These are phyloP conservation scores for Leccinum longicurvipes DNA, from an alignment of 768 basidiomycete species.

Conservation along the genomic window DNA sequence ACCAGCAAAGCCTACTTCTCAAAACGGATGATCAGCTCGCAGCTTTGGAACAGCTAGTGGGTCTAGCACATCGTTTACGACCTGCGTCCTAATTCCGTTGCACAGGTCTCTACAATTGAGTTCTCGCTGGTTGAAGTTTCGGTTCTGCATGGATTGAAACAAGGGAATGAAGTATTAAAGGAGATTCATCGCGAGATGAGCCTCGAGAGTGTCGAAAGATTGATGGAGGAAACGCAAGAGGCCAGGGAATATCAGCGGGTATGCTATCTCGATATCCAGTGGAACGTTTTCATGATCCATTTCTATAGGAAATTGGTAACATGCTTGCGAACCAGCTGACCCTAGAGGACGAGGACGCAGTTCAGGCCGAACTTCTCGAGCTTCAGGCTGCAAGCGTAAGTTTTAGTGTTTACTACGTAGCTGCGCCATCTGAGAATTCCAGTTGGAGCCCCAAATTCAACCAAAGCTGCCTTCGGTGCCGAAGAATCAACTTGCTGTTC, in stretches of 20 bases:
- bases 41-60: conserved; percentile 83
- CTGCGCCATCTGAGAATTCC: conserved; percentile 1
- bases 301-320: conserved; percentile 80
- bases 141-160: conserved; percentile 87
- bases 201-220: conserved; percentile 86
- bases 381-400: conserved; percentile 65
- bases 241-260: conserved; percentile 91
- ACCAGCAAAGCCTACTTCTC: conserved; percentile 80
- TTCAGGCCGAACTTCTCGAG: conserved; percentile 74
- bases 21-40: conserved; percentile 92
- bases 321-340: conserved; percentile 80
- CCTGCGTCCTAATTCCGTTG: neutral
- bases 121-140: conserved; percentile 93
- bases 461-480: conserved; percentile 57
- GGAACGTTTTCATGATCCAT: neutral
- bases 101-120: conserved; percentile 91
- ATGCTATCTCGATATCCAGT: conserved; percentile 21
- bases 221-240: conserved; percentile 90
- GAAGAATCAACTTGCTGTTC: conserved; percentile 37
- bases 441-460: conserved; percentile 31
- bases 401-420: conserved; percentile 4
- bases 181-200: conserved; percentile 95
- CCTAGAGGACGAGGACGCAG: conserved; percentile 89
- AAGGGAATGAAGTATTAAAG: conserved; percentile 90
- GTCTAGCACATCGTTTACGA: conserved; percentile 22